Conservation (phyloP, 208 protist species). For the Naegleria lovaniensis region DNA sequence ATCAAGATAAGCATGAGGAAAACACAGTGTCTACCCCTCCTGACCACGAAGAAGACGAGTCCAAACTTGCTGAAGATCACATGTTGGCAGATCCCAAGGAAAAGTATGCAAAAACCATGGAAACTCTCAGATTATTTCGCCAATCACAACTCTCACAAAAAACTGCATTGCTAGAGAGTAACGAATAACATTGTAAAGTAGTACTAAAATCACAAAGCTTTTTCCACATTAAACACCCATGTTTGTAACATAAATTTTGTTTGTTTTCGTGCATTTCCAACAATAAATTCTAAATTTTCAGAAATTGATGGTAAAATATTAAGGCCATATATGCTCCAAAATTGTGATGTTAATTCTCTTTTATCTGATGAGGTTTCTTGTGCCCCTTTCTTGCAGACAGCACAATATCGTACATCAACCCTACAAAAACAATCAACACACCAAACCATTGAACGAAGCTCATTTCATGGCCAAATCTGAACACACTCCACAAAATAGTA, state of each 20-base stretch:
- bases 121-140: background rate
- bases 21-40: background rate
- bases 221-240: no score
- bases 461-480: constrained; percentile 36
- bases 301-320: no score
- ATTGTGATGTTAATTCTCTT: no score
- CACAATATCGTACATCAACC: constrained; percentile 14
- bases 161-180: no score
- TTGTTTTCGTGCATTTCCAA: no score
- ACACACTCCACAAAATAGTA: constrained; percentile 39
- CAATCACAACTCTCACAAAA: background rate
- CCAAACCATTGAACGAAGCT: background rate
- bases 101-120: background rate
- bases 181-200: no score
- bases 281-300: no score
- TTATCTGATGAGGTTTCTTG: background rate
- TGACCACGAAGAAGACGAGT: background rate
- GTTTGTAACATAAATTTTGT: no score
- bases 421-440: constrained; percentile 12
- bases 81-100: background rate
- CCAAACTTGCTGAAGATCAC: no score
- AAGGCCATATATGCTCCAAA: no score
- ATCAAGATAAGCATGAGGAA: background rate
- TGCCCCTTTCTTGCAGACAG: background rate
- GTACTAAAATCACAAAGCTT: no score